Evolutionary conservation across 2,329 filamentous ascomycete species (phyloP), one percentile per base, ranked within the genome.

Genomic region (Sporothrix sp.): DNA sequence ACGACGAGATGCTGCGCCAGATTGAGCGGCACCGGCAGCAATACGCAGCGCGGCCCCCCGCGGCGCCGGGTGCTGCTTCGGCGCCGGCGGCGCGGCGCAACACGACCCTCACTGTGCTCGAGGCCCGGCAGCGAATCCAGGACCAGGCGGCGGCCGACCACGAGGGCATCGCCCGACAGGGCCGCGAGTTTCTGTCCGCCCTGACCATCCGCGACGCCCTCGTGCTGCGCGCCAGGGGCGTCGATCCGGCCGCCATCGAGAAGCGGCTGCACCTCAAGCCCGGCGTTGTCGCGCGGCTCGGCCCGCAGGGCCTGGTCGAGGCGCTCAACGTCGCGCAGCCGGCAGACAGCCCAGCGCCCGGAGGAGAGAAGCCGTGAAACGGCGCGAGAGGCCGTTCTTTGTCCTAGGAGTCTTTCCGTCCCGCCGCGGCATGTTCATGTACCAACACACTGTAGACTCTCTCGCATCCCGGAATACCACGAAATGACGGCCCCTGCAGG

Each of bases 21-120:
- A 53, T 53, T 9, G 43, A 39, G 44, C 44, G 43, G 33, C 39
- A 52, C 9, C 37, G 49, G 7, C 46, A 52, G 40, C 44, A n/a
- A 18, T 50, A 30, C 38, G 51, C 47, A n/a, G n/a, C n/a, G n/a
- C n/a, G n/a, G 48, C 59, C 23, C 7, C 54, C 52, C 10, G 57
- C 52, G n/a, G 16, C 30, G 14, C 3, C 21, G 5, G 54, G 51
- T 11, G 57, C 52, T 4, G 2, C 33, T 4, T 9, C 33, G 48
- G 52, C 55, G 50, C 42, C 67, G 63, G 51, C 60, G 66, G 1
- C 61, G 3, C 54, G 58, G 18, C 60, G 59, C 44, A 77, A 76
- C 51, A 56, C 64, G 10, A 78, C 74, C 1, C 67, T 79, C 9
- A 64, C 64, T 16, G 75, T 71, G 21, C 67, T 79, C 0, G 71